phyloP scores from a whole-genome alignment of 352 stramenopile species.

The Blastocystis sp. region DNA sequence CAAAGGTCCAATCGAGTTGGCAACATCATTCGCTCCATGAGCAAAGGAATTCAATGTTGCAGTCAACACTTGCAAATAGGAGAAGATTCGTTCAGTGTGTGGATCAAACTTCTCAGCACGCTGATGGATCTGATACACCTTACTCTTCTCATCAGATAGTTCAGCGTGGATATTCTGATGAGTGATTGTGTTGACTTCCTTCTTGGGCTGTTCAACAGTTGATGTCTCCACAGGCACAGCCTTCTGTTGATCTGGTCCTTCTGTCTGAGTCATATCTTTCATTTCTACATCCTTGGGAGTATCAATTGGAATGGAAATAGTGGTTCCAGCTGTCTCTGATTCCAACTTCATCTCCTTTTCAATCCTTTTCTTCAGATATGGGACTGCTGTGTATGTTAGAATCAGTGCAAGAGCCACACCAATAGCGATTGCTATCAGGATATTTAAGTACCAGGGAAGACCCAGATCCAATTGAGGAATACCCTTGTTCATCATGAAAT shows the following conservation, averaged over 20 bases:
- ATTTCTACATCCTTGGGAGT: background rate
- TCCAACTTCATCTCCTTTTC: background rate
- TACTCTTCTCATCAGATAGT: conserved; percentile 49
- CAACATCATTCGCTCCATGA: conserved; percentile 69
- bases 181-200: conserved; percentile 56
- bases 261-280: background rate
- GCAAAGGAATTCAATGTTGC: conserved; percentile 68
- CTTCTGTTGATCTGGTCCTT: background rate
- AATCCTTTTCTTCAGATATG: background rate
- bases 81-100: conserved; percentile 68
- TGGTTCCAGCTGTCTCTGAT: background rate
- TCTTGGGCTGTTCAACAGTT: background rate
- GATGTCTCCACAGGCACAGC: background rate
- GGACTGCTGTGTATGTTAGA: conserved; percentile 17
- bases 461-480: conserved; percentile 56
- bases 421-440: background rate
- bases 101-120: conserved; percentile 67
- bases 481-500: conserved; percentile 67
- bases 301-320: background rate
- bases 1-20: conserved; percentile 68
- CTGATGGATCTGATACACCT: conserved; percentile 65
- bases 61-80: conserved; percentile 68
- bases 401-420: background rate
- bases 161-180: conserved; percentile 63
- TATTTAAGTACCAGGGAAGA: background rate